Evolutionary conservation across 1,139 yeast species (phyloP), one percentile per base, ranked within the genome.

Genomic region (Candida glucosophila): DNA sequence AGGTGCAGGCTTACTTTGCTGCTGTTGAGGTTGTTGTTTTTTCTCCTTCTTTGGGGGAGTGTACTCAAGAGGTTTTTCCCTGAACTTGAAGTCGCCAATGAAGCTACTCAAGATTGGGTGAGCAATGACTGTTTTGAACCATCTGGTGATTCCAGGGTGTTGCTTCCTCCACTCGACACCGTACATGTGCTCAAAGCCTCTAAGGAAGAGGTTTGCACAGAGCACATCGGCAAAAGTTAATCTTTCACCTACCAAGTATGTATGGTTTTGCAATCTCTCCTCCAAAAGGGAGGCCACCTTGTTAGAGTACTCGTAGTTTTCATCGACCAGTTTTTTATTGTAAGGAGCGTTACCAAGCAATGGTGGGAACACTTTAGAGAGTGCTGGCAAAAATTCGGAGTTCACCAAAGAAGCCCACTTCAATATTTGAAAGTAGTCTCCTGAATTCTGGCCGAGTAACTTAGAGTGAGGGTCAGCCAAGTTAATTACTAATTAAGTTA

Each of bases 241-340:
- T 65, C 90, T 73, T 67, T 88, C 96, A 52, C 94, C 92, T 47
- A 78, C 96, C 54, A 90, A 74, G 69, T 71, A 90, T 37, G 96
- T 85, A 76, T 69, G 72, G 49, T 75, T 70, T 38, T 64, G 52
- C 49, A 90, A 72, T 67, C 86, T 74, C 25, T 58, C 50, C 62
- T 81, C 92, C 38, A 66, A 57, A 32, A 76, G 43, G 30, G 54
- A 48, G 35, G 64, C 56, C 35, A 65, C 47, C 25, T 43, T 42
- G 28, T 63, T 69, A 28, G 70, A 41, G 28, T 47, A 45, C 18
- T 42, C 67, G 23, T 40, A 38, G 33, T 67, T 66, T 25, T 71
- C 72, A 37, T 83, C 93, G 37, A 73, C 75, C 31, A 45, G 49
- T 67, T 79, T 80, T 76, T 85, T 85, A 80, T 82, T 81, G 80